Evolutionary conservation across 2,329 filamentous ascomycete genomes (phyloP), one percentile per base, ranked within the genome.

Genomic region (Colletotrichum spinosum): DNA sequence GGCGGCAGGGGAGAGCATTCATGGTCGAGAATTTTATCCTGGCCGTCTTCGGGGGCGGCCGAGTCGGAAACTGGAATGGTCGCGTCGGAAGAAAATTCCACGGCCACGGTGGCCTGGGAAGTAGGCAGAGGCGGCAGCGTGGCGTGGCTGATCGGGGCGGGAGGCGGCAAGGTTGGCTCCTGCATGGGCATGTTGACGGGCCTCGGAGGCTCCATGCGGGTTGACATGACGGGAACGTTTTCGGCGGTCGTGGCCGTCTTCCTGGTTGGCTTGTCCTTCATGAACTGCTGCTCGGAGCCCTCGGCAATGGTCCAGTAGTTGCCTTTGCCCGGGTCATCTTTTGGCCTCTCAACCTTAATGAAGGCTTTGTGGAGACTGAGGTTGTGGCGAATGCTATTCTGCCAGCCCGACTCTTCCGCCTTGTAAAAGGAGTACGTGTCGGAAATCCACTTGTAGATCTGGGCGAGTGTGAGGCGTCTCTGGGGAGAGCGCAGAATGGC

Each of bases 371-470:
- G 97, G 49, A 99, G 84, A 74, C 94, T 97, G 39, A 99, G 88
- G 72, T 99, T 99, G 79, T 99, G 96, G 39, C 96, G 92, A 76
- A 99, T 99, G 81, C 96, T 98, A 79, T 99, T 99, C 79, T 98
- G 95, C 96, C 96, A 99, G 68, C 96, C 95, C 10, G 92, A 89
- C 72, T 97, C 94, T 60, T 90, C 87, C 48, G 89, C 87, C 70
- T 88, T 90, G 81, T 98, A 99, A 79, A 95, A 97, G 6, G 88
- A 90, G 76, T 92, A 98, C 15, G 91, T 94, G 76, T 97, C 93
- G n/a, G 93, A 97, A 72, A 99, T 98, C 95, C 96, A 99, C 76
- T 97, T 97, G 85, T 98, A 99, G 71, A 99, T 99, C 77, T 97
- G 94, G 34, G 94, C 90, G 15, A 99, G 85, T 1, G 96, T 98